A percentile compares a stretch with the other conserved stretches of the same genome.
Evolutionary conservation across 2,329 filamentous ascomycete species (phyloP).

Genomic region (Alternaria novae-zelandiae): DNA sequence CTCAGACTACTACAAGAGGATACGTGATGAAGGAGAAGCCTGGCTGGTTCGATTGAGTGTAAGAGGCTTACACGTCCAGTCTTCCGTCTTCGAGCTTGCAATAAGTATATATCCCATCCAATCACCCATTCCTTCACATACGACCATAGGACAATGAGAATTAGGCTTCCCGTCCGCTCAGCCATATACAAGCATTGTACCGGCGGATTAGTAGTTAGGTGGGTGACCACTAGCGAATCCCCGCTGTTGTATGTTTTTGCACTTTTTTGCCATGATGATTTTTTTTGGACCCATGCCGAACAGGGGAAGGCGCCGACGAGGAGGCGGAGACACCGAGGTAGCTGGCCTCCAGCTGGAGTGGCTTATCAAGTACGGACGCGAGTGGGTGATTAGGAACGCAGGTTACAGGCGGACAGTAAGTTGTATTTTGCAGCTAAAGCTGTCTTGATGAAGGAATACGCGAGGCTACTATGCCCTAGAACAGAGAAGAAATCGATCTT

Average conservation of each 20-base stretch:
- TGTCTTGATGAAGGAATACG: not conserved
- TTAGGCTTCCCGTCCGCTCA: not conserved
- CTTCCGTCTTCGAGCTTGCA: too few species aligned
- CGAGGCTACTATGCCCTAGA: not conserved
- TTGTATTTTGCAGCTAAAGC: not conserved
- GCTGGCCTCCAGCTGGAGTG: too few species aligned
- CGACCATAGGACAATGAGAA: not conserved
- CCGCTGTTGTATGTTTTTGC: conserved; percentile 2
- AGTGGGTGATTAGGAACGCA: not conserved
- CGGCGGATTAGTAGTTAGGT: not conserved
- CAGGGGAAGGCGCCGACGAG: not conserved
- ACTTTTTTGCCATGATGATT: not conserved
- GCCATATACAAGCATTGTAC: conserved; percentile 1
- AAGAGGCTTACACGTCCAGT: not conserved
- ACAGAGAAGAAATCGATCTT: not conserved
- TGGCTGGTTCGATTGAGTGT: not conserved
- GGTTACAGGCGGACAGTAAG: not conserved
- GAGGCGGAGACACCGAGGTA: not conserved
- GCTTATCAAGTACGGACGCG: not conserved
- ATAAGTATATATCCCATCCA: too few species aligned
- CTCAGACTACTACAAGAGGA: not conserved
- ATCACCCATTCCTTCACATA: not conserved
- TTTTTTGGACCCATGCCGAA: not conserved
- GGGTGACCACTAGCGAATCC: not conserved
- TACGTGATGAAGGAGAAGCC: not conserved